A percentile compares a stretch with the other conserved stretches of the same genome.
Conservation (phyloP, 73 alveolate species). For the Effrenium voratum region DNA sequence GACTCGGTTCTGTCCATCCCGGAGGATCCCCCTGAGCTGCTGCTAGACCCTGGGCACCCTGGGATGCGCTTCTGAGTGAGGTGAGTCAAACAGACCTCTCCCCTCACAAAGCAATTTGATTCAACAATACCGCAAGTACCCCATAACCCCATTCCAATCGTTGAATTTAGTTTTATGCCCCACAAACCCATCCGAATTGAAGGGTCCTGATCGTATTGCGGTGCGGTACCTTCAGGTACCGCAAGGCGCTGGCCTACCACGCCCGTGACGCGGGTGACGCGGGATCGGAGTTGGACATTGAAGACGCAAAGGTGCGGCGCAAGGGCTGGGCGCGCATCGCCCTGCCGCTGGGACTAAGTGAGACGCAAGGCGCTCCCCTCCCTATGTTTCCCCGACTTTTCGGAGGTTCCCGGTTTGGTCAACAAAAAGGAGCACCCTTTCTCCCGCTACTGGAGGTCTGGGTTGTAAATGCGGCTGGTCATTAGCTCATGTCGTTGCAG, state of each 20-base stretch:
- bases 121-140: neutral
- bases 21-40: conserved; percentile 86
- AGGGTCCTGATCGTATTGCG: neutral
- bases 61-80: neutral
- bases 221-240: conserved; percentile 6
- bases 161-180: neutral
- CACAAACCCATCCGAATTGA: neutral
- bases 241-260: conserved; percentile 73
- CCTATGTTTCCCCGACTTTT: too few species aligned
- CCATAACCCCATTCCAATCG: too few species aligned
- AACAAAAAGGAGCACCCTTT: too few species aligned
- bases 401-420: too few species aligned
- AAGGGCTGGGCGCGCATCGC: conserved; percentile 90
- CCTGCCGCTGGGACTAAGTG: neutral
- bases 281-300: neutral
- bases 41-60: conserved; percentile 16
- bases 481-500: too few species aligned
- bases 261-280: conserved; percentile 15
- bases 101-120: neutral
- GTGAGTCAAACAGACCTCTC: neutral
- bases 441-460: too few species aligned
- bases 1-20: conserved; percentile 79
- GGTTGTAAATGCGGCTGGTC: too few species aligned
- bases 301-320: neutral
- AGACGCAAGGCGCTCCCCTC: too few species aligned